Percentiles rank a stretch among this genome's conserved stretches.
These are phyloP conservation scores for Nissolia schottii DNA, from an alignment of 306 rosid genomes.

Conservation along the genomic window DNA sequence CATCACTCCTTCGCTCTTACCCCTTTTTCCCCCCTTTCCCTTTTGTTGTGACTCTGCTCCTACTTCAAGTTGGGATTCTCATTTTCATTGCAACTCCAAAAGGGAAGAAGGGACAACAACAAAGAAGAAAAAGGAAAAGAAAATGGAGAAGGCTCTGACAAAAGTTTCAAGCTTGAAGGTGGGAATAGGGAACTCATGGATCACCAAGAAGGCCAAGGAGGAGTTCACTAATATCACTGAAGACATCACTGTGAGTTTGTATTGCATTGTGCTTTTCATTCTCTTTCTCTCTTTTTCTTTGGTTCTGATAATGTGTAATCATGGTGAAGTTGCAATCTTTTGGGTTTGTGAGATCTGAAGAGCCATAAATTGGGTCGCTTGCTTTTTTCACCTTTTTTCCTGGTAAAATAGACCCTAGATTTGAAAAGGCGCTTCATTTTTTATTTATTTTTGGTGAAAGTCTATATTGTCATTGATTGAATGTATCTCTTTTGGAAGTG, in stretches of 20 bases:
- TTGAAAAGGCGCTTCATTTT: neutral
- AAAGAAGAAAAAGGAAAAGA: neutral
- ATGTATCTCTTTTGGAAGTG: neutral
- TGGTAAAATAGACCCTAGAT: neutral
- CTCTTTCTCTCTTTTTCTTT: conserved; percentile 1
- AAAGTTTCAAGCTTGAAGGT: conserved; percentile 78
- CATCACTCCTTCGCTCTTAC: neutral
- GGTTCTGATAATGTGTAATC: conserved; percentile 19
- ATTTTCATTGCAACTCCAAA: neutral
- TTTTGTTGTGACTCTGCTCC: neutral
- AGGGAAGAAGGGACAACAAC: neutral
- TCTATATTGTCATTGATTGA: neutral
- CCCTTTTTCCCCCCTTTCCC: neutral
- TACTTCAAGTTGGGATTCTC: neutral
- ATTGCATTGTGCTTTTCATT: neutral
- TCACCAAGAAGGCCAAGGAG: conserved; percentile 86
- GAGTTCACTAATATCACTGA: conserved; percentile 74
- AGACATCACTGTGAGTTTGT: conserved; percentile 66
- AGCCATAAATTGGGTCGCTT: neutral
- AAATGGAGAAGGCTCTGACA: conserved; percentile 92
- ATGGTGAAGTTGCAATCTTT: neutral
- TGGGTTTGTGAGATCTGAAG: conserved; percentile 43
- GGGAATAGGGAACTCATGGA: conserved; percentile 69
- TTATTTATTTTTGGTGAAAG: neutral
- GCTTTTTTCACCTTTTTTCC: neutral